These are phyloP conservation scores for Stentor coeruleus DNA, from an alignment of 73 alveolate species.

Conservation along the genomic window DNA sequence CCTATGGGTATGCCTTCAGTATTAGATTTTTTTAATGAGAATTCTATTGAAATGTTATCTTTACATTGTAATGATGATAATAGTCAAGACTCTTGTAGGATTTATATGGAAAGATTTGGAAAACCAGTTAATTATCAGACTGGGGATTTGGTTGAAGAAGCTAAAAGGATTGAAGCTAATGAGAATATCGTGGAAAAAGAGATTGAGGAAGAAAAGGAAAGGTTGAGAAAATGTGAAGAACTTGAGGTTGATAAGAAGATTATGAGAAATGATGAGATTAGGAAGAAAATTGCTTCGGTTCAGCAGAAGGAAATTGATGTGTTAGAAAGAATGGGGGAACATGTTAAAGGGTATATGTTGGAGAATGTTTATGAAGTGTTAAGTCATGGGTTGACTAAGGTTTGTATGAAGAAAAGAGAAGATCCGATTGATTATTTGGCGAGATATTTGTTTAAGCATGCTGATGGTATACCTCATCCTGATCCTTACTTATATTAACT, in stretches of 20 bases:
- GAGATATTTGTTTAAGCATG: conserved; percentile 14
- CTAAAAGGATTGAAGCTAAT: neutral
- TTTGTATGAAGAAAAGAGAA: conserved; percentile 77
- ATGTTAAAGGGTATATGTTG: conserved; percentile 77
- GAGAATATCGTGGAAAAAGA: neutral
- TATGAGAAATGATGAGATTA: conserved; percentile 6
- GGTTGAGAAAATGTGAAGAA: neutral
- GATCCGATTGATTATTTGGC: conserved; percentile 91
- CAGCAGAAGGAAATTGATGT: conserved; percentile 76
- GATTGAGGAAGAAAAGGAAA: neutral
- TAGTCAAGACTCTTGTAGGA: neutral
- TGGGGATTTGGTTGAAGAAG: conserved; percentile 29
- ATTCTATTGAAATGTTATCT: conserved; percentile 49
- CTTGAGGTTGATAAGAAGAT: conserved; percentile 17
- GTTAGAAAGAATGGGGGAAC: conserved; percentile 77
- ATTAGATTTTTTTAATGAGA: conserved; percentile 60
- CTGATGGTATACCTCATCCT: conserved; percentile 21
- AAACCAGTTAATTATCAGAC: conserved; percentile 35
- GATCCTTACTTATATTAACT: conserved; percentile 23
- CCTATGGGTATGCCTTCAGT: conserved; percentile 65
- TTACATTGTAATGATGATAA: conserved; percentile 36
- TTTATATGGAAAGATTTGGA: conserved; percentile 34
- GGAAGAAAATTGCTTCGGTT: conserved; percentile 56
- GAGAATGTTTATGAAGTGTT: conserved; percentile 85
- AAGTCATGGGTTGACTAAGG: conserved; percentile 85